phyloP scores from a whole-genome alignment of 176 grass and related monocot genomes.

The Neostapfia colusana region DNA sequence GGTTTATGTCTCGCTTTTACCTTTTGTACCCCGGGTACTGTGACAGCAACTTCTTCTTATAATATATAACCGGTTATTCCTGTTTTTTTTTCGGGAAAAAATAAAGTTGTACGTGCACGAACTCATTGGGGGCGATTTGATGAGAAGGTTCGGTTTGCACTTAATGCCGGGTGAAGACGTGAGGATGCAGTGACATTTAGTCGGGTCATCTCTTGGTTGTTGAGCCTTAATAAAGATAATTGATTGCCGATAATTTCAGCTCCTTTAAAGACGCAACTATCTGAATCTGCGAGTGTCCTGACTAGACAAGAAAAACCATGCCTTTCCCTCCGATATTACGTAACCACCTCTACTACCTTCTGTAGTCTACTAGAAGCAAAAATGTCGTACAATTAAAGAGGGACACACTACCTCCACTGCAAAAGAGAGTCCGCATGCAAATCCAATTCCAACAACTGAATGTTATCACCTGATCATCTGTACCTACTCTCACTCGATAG shows the following conservation, averaged over 20 bases:
- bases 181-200: not conserved
- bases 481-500: not conserved
- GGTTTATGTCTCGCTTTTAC: too few relatives aligned
- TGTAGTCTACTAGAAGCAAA: not conserved
- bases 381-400: not conserved
- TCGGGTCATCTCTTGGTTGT: not conserved
- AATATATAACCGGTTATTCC: too few relatives aligned
- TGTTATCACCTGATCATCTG: not conserved
- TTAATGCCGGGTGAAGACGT: too few relatives aligned
- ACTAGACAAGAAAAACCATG: not conserved
- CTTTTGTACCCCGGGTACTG: too few relatives aligned
- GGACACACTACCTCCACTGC: not conserved
- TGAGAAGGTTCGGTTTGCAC: too few relatives aligned
- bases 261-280: not conserved
- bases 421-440: constrained; percentile 2
- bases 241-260: too few relatives aligned
- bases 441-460: not conserved
- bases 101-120: too few relatives aligned
- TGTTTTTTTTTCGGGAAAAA: too few relatives aligned
- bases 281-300: not conserved
- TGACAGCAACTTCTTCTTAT: too few relatives aligned
- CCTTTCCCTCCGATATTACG: not conserved
- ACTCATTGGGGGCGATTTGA: too few relatives aligned
- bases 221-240: too few relatives aligned
- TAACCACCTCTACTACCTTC: not conserved